Evolutionary conservation across 1,284 basidiomycete species (phyloP).

Genomic region (Leccinum griseonigrum): DNA sequence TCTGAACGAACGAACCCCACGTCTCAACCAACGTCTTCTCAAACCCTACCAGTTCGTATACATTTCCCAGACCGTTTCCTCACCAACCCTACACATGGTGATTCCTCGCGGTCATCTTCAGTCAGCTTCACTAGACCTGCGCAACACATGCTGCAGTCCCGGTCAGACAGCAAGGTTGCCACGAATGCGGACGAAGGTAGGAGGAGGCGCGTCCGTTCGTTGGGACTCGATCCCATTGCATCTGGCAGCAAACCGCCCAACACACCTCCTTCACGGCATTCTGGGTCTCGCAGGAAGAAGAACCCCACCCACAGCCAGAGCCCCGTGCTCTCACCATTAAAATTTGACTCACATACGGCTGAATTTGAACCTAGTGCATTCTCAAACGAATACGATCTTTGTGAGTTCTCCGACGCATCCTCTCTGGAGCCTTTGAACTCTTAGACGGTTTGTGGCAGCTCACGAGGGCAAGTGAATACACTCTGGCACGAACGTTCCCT

Average conservation of each 20-base stretch:
- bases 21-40: conserved; percentile 7
- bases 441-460: conserved; percentile 38
- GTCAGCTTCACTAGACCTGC: conserved; percentile 19
- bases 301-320: conserved; percentile 14
- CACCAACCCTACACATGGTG: conserved; percentile 17
- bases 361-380: conserved; percentile 42
- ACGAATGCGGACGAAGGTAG: conserved; percentile 13
- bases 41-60: conserved; percentile 23
- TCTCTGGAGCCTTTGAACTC: conserved; percentile 16
- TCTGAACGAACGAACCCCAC: conserved; percentile 9
- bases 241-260: conserved; percentile 17
- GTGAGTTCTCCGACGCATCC: conserved; percentile 41
- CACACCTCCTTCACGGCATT: conserved; percentile 11
- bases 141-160: conserved; percentile 14
- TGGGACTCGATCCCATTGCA: conserved; percentile 19
- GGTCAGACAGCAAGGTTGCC: conserved; percentile 13
- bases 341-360: conserved; percentile 23
- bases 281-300: conserved; percentile 23
- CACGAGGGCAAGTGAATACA: conserved; percentile 55
- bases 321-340: conserved; percentile 18
- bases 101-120: conserved; percentile 35
- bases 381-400: conserved; percentile 71
- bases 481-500: conserved; percentile 10
- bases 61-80: conserved; percentile 31
- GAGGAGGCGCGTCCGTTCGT: conserved; percentile 21